Base-by-base conservation (phyloP, 208 protist species). In the Endotrypanum monterogeii region DNA sequence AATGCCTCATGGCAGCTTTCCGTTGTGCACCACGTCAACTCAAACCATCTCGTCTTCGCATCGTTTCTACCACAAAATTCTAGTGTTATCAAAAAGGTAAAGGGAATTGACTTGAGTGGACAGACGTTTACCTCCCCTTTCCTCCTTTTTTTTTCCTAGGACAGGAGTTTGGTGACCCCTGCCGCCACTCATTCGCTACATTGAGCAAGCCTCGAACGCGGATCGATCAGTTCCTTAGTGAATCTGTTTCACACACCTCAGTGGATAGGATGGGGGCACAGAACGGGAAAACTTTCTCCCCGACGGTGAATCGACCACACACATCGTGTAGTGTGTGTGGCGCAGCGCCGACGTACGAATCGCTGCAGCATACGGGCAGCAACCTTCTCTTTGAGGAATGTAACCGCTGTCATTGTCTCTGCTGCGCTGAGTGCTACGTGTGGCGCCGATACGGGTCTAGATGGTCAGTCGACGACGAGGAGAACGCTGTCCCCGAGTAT, bases 371-470 rank as follows among this genome's bases (percentile, higher is more conserved):
- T 1, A 73, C 35, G 20, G 71, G 48, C 14, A 44, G 32, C 30
- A 51, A 5, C 5, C 30, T 41, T 18, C 20, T 25, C 51, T 8
- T 56, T 3, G 46, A 73, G 35, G 48, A 63, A 11, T 83, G 77
- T 57, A 61, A 71, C 52, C 77, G 70, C 16, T 89, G 80, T 62
- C 74, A 78, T 39, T 14, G 44, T 12, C 62, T 48, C 28, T 80
- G 73, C 58, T 88, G 80, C 54, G 32, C 35, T 28, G 32, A 48
- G 5, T 88, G 84, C 57, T 78, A 16, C 35, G 69, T 50, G 6
- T 69, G 74, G 54, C 62, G 77, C 52, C 76, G 75, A 18, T 83
- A 76, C 65, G 72, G 75, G 12, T 70, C 73, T 20, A 61, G 35
- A 0, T 79, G 73, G 39, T 57, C 63, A 5, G 54, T 56, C 4